Conservation (phyloP, 805 yeast genomes). For the Yamadazyma sp. region DNA sequence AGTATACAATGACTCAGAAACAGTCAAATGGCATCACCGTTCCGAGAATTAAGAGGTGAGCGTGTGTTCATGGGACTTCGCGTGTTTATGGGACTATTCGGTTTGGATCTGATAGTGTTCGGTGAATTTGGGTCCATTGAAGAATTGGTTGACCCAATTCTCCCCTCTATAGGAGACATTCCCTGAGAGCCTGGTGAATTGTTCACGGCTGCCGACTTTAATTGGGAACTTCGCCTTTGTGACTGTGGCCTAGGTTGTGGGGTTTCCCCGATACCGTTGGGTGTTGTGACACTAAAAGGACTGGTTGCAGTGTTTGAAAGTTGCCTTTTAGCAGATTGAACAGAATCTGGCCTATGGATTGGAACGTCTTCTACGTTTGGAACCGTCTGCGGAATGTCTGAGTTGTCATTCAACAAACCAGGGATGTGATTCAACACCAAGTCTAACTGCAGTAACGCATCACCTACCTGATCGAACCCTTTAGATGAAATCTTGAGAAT, state of each 20-base stretch:
- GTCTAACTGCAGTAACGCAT: constrained; percentile 71
- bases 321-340: constrained; percentile 9
- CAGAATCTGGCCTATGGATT: constrained; percentile 17
- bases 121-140: too few species aligned
- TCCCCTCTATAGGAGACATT: not conserved
- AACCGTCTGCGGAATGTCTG: constrained; percentile 36
- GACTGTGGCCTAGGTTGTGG: too few species aligned
- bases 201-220: too few species aligned
- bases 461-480: constrained; percentile 75
- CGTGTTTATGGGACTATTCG: constrained; percentile 20
- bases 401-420: constrained; percentile 49
- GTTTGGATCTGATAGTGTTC: too few species aligned
- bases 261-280: constrained; percentile 1
- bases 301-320: constrained; percentile 5
- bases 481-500: constrained; percentile 70
- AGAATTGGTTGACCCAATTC: too few species aligned
- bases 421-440: constrained; percentile 74
- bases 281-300: constrained; percentile 8
- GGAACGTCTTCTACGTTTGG: constrained; percentile 31
- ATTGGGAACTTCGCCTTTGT: not conserved
- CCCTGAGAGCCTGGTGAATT: not conserved
- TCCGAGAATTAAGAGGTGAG: constrained; percentile 18
- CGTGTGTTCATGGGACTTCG: too few species aligned
- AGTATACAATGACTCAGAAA: too few species aligned
- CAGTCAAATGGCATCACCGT: too few species aligned